These are phyloP conservation scores for Cercospora sojina DNA, from an alignment of 2,329 filamentous ascomycete genomes.

Conservation along the genomic window DNA sequence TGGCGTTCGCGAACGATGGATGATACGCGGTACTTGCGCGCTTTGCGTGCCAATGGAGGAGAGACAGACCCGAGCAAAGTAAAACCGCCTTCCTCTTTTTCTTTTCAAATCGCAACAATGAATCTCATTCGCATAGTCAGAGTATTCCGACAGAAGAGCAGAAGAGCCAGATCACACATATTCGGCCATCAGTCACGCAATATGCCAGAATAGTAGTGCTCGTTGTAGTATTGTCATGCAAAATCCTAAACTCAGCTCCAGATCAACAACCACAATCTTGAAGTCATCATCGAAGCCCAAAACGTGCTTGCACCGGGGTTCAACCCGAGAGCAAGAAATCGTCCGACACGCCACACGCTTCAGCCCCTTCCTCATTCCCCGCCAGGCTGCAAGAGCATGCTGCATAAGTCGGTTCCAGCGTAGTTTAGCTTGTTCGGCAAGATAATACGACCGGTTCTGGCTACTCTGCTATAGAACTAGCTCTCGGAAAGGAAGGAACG, in stretches of 20 bases:
- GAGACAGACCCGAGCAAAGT: neutral
- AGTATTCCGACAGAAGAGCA: neutral
- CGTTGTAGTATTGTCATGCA: neutral
- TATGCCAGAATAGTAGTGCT: neutral
- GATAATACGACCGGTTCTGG: neutral
- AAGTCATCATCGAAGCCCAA: slow-evolving; percentile 18
- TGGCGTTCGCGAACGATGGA: neutral
- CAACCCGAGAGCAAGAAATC: neutral
- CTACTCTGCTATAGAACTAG: neutral
- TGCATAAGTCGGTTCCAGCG: neutral
- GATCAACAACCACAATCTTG: slow-evolving; percentile 14
- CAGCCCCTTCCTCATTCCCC: neutral
- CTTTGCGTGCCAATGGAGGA: neutral
- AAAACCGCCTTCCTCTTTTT: neutral
- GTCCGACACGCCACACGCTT: neutral
- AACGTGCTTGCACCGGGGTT: neutral
- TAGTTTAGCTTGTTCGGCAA: neutral
- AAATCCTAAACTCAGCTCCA: neutral
- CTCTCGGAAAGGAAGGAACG: neutral
- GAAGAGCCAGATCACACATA: neutral
- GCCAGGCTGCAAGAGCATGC: neutral
- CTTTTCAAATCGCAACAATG: neutral
- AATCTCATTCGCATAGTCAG: neutral
- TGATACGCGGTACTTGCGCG: neutral
- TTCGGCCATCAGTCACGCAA: neutral